Base-by-base conservation (phyloP, 2,329 filamentous ascomycete species). In the Thielaviopsis euricoi region DNA sequence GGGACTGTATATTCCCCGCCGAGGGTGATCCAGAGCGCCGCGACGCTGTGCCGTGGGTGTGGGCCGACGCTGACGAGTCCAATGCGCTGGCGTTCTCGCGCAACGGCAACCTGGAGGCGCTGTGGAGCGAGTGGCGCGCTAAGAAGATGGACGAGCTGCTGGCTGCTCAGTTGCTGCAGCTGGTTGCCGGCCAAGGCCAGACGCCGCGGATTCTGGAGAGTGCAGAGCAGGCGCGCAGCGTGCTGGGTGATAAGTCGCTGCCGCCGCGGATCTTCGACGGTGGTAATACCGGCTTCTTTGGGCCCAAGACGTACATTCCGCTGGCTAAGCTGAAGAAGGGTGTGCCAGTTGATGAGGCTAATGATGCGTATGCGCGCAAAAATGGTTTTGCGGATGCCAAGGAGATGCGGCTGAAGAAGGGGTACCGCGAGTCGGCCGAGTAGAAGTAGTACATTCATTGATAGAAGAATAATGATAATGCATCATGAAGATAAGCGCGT, bases 71-170 rank as follows among this genome's bases (percentile, higher is more conserved):
- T 50, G 86, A 91, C 62, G 79, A 83, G 46, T 68, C 69, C 55
- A 73, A 72, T 21, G 68, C 74, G 40, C 76, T 76, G 62, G 84
- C 85, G 67, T 84, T 82, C 65, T 85, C 85, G 0, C 68, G 76
- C 55, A 74, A 77, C 62, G 82, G 85, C 26, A 73, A 91, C 40
- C 77, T 89, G 62, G 85, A 89, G 63, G 79, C 83, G 60, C 68
- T 94, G 53, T 98, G 93, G 93, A 75, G 78, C 61, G 73, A 82
- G 22, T 98, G 93, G 91, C 80, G 87, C 60, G 80, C 83, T 66
- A 76, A 80, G 57, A 95, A 95, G 74, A 87, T 97, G 63, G 89
- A 97, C 65, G 93, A 97, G 74, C 74, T 95, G 56, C 74, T 98
- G 58, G 82, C 88, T 0, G 83, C 80, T 60, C 80, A 82, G 63